Conservation (phyloP, 139 green algal species). For the Picochlorum sp. region DNA sequence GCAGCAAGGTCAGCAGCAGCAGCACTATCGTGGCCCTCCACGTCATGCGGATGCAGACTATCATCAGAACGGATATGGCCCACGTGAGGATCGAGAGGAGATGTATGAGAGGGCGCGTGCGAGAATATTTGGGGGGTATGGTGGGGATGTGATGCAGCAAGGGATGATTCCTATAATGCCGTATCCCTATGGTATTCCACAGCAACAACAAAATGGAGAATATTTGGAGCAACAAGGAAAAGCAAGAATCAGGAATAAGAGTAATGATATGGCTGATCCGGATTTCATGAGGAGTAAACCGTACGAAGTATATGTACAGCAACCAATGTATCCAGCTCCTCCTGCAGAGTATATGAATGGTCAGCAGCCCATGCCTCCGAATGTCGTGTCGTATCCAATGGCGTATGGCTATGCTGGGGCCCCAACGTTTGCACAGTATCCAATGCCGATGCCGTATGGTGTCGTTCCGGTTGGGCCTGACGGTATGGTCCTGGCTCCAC, state of each 20-base stretch:
- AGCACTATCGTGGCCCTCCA: background rate
- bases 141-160: background rate
- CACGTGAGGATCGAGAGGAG: conserved; percentile 25
- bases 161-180: conserved; percentile 6
- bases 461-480: no score
- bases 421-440: no score
- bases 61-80: background rate
- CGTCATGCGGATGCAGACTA: background rate
- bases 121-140: conserved; percentile 32
- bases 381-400: no score
- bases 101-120: conserved; percentile 29
- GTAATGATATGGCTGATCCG: conserved; percentile 35
- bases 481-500: no score
- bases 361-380: no score
- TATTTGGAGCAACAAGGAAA: conserved; percentile 13
- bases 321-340: no score
- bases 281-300: conserved; percentile 30
- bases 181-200: background rate
- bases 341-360: no score
- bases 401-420: no score
- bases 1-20: background rate
- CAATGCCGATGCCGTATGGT: no score
- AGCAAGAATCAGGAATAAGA: conserved; percentile 33
- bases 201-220: background rate
- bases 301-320: background rate